These are phyloP conservation scores for Leccinum disarticulatum DNA, from an alignment of 768 basidiomycete genomes.

Conservation along the genomic window DNA sequence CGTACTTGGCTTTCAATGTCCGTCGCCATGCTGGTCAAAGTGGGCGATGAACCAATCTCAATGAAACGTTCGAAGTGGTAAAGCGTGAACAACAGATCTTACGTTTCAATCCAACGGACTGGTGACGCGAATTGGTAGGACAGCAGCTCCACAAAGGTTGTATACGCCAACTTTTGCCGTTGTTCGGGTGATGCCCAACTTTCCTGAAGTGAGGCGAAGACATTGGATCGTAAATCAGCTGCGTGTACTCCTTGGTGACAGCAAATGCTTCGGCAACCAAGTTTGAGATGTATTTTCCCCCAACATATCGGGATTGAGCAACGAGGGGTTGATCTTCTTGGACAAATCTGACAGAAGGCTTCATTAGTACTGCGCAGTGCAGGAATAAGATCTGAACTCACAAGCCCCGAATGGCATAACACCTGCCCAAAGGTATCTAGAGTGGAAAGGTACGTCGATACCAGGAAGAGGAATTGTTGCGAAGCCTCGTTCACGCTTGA, in stretches of 20 bases:
- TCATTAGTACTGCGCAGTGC: conserved; percentile 1
- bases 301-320: conserved; percentile 93
- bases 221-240: conserved; percentile 95
- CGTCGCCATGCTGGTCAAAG: conserved; percentile 93
- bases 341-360: conserved; percentile 65
- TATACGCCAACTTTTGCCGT: conserved; percentile 92
- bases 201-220: conserved; percentile 91
- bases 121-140: conserved; percentile 99
- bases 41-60: conserved; percentile 95
- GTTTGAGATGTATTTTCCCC: conserved; percentile 95
- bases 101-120: conserved; percentile 99
- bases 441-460: conserved; percentile 99
- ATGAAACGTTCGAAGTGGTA: conserved; percentile 92
- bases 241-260: conserved; percentile 82
- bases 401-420: conserved; percentile 97
- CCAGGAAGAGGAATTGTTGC: conserved; percentile 94
- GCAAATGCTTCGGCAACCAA: conserved; percentile 88
- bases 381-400: conserved; percentile 41
- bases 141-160: conserved; percentile 93
- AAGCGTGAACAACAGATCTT: conserved; percentile 86
- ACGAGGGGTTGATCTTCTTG: conserved; percentile 92
- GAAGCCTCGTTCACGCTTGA: conserved; percentile 94
- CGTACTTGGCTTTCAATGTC: conserved; percentile 44
- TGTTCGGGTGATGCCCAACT: conserved; percentile 79
- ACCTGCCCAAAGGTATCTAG: conserved; percentile 97